phyloP scores from a whole-genome alignment of 2,329 filamentous ascomycete genomes.

The Aspergillus udagawae region DNA sequence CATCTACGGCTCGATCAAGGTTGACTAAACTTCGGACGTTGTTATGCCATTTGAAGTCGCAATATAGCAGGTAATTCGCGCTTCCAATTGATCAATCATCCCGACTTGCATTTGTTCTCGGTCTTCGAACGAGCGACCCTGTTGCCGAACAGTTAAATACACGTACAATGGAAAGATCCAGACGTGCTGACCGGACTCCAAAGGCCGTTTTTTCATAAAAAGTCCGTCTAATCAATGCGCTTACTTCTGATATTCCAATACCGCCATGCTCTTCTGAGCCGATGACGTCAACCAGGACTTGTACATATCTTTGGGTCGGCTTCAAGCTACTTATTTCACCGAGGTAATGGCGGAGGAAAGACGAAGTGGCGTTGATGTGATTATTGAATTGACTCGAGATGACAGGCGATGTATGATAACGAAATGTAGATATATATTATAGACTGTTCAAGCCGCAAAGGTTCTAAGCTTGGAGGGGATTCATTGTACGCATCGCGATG shows the following conservation, averaged over 20 bases:
- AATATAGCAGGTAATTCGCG: not conserved
- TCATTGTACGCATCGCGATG: not conserved
- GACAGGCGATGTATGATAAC: not conserved
- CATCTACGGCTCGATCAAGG: constrained; percentile 97
- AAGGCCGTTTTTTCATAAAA: no score
- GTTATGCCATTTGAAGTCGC: not conserved
- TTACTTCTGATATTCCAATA: no score
- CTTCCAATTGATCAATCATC: not conserved
- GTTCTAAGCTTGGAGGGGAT: not conserved
- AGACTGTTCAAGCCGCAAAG: not conserved
- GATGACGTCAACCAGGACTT: not conserved
- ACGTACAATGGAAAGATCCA: no score
- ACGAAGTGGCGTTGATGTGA: not conserved
- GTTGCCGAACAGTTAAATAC: no score
- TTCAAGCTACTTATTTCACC: not conserved
- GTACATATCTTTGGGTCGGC: not conserved
- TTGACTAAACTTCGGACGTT: constrained; percentile 60
- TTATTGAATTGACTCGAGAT: not conserved
- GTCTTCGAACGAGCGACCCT: not conserved
- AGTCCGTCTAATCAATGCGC: no score
- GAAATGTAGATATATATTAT: not conserved
- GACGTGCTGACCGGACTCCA: no score
- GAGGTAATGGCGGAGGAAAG: not conserved
- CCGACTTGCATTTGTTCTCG: not conserved
- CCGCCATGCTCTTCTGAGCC: no score